phyloP scores from a whole-genome alignment of 352 stramenopile species.

The Chrysophaeum taylorii region DNA sequence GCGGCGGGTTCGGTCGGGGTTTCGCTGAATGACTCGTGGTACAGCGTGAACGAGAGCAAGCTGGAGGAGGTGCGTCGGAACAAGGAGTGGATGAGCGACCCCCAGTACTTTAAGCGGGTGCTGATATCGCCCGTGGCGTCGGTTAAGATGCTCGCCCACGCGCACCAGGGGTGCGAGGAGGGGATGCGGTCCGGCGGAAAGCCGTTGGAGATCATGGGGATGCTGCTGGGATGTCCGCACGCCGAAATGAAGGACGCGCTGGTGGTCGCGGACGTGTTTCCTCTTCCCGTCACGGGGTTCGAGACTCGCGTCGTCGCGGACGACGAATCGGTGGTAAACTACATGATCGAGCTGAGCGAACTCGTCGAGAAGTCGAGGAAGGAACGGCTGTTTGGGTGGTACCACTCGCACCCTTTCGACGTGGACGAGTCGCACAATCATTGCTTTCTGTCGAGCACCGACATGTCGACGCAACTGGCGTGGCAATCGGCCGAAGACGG shows the following conservation, averaged over 20 bases:
- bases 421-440: slow-evolving; percentile 78
- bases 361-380: slow-evolving; percentile 69
- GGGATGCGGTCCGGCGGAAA: slow-evolving; percentile 83
- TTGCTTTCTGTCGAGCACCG: slow-evolving; percentile 92
- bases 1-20: no score
- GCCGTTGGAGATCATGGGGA: slow-evolving; percentile 95
- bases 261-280: slow-evolving; percentile 95
- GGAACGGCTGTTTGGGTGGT: slow-evolving; percentile 98
- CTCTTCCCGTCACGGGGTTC: slow-evolving; percentile 69
- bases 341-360: slow-evolving; percentile 96
- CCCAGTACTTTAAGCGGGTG: slow-evolving; percentile 4
- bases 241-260: slow-evolving; percentile 73
- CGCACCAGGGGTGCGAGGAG: slow-evolving; percentile 93
- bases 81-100: slow-evolving; percentile 45
- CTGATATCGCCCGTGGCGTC: slow-evolving; percentile 69
- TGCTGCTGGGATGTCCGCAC: slow-evolving; percentile 89
- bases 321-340: slow-evolving; percentile 93
- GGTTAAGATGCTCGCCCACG: slow-evolving; percentile 96
- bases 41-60: slow-evolving; percentile 34
- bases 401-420: slow-evolving; percentile 98
- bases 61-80: slow-evolving; percentile 32
- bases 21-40: slow-evolving; percentile 30
- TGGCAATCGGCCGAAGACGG: slow-evolving; percentile 94
- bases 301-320: slow-evolving; percentile 84
- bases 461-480: slow-evolving; percentile 91